Evolutionary conservation across 2,329 filamentous ascomycete species (phyloP).

Genomic region (Pestalotiopsis sp.): DNA sequence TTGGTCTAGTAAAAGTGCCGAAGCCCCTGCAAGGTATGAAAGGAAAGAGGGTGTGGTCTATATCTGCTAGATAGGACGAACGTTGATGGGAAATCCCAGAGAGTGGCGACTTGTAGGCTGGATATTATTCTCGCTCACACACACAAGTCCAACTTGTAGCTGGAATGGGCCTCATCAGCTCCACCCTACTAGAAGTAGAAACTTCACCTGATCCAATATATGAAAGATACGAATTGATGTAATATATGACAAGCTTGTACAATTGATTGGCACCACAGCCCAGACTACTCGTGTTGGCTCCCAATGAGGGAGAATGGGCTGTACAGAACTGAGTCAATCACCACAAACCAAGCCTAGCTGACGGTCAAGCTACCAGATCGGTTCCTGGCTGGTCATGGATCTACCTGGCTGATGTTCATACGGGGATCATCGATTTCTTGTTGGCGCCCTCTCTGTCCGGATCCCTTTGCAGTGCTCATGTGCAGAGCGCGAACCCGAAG

Average conservation of each 20-base stretch:
- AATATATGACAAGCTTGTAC: neutral
- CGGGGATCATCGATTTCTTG: neutral
- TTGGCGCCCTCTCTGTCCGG: too few relatives aligned
- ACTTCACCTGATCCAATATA: neutral
- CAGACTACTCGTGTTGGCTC: neutral
- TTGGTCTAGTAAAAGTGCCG: neutral
- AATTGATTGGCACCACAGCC: neutral
- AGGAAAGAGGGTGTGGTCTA: neutral
- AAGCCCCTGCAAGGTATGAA: neutral
- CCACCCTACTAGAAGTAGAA: neutral
- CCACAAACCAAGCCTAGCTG: neutral
- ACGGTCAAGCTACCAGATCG: neutral
- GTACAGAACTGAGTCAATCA: neutral
- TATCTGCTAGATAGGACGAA: neutral
- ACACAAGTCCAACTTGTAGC: neutral
- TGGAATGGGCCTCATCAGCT: neutral
- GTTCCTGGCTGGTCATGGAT: neutral
- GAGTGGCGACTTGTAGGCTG: neutral
- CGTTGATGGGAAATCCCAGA: neutral
- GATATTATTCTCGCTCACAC: neutral
- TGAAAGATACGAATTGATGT: neutral
- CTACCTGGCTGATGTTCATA: neutral
- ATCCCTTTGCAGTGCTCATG: neutral
- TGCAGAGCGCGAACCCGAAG: neutral
- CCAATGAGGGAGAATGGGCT: neutral